Base-by-base conservation (phyloP, 78 protist genomes). In the Bigelowiella natans region DNA sequence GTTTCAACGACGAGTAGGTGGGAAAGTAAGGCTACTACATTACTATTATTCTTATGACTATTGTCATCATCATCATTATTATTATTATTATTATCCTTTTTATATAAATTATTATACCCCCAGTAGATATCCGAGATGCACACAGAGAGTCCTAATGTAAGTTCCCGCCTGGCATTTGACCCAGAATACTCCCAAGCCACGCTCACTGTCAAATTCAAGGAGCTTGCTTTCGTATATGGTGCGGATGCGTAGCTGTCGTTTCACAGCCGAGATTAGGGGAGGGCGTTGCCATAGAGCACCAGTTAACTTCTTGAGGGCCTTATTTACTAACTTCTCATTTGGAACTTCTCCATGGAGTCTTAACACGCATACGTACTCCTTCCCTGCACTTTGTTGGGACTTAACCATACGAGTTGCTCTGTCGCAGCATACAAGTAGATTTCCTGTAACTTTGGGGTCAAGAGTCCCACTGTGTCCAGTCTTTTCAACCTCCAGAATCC, bases 281-380 rank as follows among this genome's bases (percentile, higher is more conserved):
- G 99, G 99, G n/a, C 98, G 93, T 95, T 99, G 99, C 96, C 97
- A 98, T 40, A 97, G 96, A 0, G 99, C 99, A 29, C 99, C 99
- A 0, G 96, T 95, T 31, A 98, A 95, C n/a, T 86, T 94, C 90
- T 96, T 93, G 30, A 97, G 91, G 1, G 97, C 96, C 88, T 39
- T 93, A 1, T 37, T 37, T 2, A 37, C 82, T 82, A 89, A 89
- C 88, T 39, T 82, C 64, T 95, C 98, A 30, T 89, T 82, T 31
- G 37, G 83, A 31, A 94, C 39, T 28, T 82, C 40, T 0, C 31
- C 92, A 93, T 98, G 99, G 88, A 98, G 96, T 28, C 98, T 92
- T 0, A 95, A 95, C 7, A 99, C 93, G 84, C 97, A 91, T 37
- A 98, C 97, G 96, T 99, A 99, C 93, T 98, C 99, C 95, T 98